These are phyloP conservation scores for Wolfiporia cocos DNA, from an alignment of 1,284 basidiomycete species.

Conservation along the genomic window DNA sequence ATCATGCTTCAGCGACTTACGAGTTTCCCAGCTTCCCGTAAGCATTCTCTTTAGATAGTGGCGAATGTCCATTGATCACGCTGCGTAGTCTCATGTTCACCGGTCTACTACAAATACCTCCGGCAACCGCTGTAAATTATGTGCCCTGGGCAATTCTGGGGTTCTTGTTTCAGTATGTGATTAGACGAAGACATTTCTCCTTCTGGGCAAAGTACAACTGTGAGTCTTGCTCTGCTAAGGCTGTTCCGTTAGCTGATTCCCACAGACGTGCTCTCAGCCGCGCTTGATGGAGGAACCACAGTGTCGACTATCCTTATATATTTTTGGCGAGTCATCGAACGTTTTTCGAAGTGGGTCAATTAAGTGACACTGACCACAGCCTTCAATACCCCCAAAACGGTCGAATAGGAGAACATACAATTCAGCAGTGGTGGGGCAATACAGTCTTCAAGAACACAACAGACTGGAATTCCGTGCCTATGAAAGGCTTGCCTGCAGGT, in stretches of 20 bases:
- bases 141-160: constrained; percentile 32
- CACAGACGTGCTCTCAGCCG: constrained; percentile 44
- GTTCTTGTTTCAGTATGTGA: constrained; percentile 37
- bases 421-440: constrained; percentile 38
- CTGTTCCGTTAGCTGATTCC: not conserved
- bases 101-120: constrained; percentile 31
- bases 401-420: constrained; percentile 31
- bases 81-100: constrained; percentile 28
- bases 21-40: constrained; percentile 18
- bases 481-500: constrained; percentile 18
- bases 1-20: not conserved
- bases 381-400: constrained; percentile 30
- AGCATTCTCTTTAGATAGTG: constrained; percentile 4
- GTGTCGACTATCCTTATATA: constrained; percentile 18
- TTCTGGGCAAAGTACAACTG: constrained; percentile 46
- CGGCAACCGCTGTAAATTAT: constrained; percentile 39
- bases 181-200: constrained; percentile 30
- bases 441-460: constrained; percentile 31
- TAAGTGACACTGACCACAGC: constrained; percentile 40
- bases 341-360: constrained; percentile 36
- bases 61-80: constrained; percentile 9
- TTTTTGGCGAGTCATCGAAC: constrained; percentile 17
- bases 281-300: constrained; percentile 43
- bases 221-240: constrained; percentile 11
- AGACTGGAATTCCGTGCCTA: constrained; percentile 24